These are phyloP conservation scores for Chaetoceros muelleri DNA, from an alignment of 108 stramenopile genomes.

Conservation along the genomic window DNA sequence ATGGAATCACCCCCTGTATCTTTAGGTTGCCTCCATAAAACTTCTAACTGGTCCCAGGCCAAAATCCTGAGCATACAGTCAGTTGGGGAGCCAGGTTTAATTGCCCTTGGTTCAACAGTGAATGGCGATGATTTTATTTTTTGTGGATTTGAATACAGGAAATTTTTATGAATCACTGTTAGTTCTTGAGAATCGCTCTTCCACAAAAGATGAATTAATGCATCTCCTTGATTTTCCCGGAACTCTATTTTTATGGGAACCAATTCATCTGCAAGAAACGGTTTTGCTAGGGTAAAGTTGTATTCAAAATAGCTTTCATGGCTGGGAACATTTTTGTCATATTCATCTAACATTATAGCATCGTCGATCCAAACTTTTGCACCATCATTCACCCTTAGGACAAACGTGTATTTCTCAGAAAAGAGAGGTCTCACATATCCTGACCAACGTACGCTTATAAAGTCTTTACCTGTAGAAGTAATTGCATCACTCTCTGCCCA, in stretches of 20 bases:
- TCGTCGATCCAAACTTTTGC: slow-evolving; percentile 56
- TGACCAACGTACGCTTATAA: slow-evolving; percentile 63
- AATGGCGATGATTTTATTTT: slow-evolving; percentile 40
- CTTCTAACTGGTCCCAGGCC: slow-evolving; percentile 30
- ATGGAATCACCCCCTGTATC: slow-evolving; percentile 59
- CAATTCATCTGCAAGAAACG: slow-evolving; percentile 17
- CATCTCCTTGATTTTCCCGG: slow-evolving; percentile 46
- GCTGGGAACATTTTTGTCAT: slow-evolving; percentile 38
- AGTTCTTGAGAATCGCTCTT: slow-evolving; percentile 40
- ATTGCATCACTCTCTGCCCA: slow-evolving; percentile 41
- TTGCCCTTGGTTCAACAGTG: slow-evolving; percentile 20
- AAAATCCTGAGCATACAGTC: slow-evolving; percentile 26
- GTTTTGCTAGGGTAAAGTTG: slow-evolving; percentile 3
- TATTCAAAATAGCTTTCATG: slow-evolving; percentile 5
- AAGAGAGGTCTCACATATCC: slow-evolving; percentile 61
- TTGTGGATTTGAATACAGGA: slow-evolving; percentile 30
- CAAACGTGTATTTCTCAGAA: slow-evolving; percentile 48
- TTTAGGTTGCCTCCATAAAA: slow-evolving; percentile 38
- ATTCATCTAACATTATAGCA: slow-evolving; percentile 57
- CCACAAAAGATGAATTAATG: slow-evolving; percentile 38
- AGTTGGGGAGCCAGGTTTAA: slow-evolving; percentile 37
- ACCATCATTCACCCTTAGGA: slow-evolving; percentile 54
- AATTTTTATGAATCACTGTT: slow-evolving; percentile 27
- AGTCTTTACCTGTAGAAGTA: slow-evolving; percentile 45
- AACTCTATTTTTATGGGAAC: slow-evolving; percentile 43